Base-by-base conservation (phyloP, 169 alveolate genomes). In the Plasmodium cynomolgi region DNA sequence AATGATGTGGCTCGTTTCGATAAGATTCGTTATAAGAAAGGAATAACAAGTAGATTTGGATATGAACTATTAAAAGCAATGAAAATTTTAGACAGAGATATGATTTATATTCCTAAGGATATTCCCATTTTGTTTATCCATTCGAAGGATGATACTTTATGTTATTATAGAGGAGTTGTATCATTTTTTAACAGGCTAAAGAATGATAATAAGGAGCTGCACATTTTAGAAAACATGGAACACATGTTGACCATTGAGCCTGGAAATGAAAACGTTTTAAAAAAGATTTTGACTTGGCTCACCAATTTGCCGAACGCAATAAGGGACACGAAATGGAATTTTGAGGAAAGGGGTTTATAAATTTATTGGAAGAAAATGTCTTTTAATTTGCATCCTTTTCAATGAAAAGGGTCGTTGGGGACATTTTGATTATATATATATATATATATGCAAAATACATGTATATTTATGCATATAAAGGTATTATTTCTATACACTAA, bases 1-100 rank as follows among this genome's bases (percentile, higher is more conserved):
- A 80, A 80, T 80, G 84, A 80, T 80, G 31, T 80, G 20, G 8
- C 50, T 13, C 2, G 29, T 5, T 34, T 23, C 37, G 84, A 80
- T 39, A 37, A 80, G 26, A 37, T 80, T 23, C 17, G 73, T 11
- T 80, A 80, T 80, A 80, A 80, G 20, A 80, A 80, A 39, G 84
- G 84, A 23, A n/a, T 80, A 47, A 80, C 84, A 39, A 80, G 68
- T 80, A 80, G 68, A 80, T 47, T 80, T 80, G 84, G 41, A 39
- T 39, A 29, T 80, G 73, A 41, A 13, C 13, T 80, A 5, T 15
- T 80, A 41, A 41, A 80, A 80, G 56, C 84, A 80, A 47, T 80
- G 84, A 15, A 13, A 15, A 80, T 23, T 31, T 80, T 80, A 41
- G 68, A 80, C n/a, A 80, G 68, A 80, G 29, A 80, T 39, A 41